These are phyloP conservation scores for Kwoniella shivajii DNA, from an alignment of 1,284 basidiomycete species.

Conservation along the genomic window DNA sequence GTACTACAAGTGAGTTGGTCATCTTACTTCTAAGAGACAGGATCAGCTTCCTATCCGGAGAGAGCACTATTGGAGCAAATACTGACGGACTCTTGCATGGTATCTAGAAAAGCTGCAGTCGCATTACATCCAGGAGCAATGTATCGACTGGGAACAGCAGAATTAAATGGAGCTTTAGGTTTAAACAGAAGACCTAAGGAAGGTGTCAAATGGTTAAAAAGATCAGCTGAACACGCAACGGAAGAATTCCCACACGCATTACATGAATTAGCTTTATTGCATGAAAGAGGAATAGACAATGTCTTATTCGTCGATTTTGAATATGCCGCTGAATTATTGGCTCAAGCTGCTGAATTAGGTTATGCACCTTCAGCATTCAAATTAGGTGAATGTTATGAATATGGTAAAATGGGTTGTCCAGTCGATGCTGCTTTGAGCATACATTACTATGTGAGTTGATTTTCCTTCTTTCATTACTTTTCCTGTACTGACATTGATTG, in stretches of 20 bases:
- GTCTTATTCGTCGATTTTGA: slow-evolving; percentile 95
- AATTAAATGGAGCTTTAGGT: slow-evolving; percentile 93
- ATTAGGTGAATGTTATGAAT: slow-evolving; percentile 98
- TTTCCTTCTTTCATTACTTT: background rate
- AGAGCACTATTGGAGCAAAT: background rate
- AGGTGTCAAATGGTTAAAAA: slow-evolving; percentile 97
- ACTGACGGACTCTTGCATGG: background rate
- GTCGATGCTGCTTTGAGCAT: slow-evolving; percentile 95
- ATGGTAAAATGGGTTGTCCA: slow-evolving; percentile 98
- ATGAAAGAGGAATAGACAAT: slow-evolving; percentile 94
- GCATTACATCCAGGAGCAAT: slow-evolving; percentile 91
- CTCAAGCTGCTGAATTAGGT: slow-evolving; percentile 91
- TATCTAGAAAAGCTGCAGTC: slow-evolving; percentile 79
- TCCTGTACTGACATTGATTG: background rate
- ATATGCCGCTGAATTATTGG: slow-evolving; percentile 90
- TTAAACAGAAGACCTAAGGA: slow-evolving; percentile 86
- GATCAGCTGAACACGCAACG: slow-evolving; percentile 90
- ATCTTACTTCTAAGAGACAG: too few species aligned
- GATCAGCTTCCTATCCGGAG: too few species aligned
- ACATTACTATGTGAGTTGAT: slow-evolving; percentile 90
- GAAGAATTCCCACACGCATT: slow-evolving; percentile 95
- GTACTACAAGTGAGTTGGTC: slow-evolving; percentile 67
- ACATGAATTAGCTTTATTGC: slow-evolving; percentile 90
- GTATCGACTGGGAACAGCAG: slow-evolving; percentile 93
- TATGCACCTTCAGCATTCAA: slow-evolving; percentile 96